Evolutionary conservation across 2,329 filamentous ascomycete species (phyloP), one percentile per base, ranked within the genome.

Genomic region (Aspergillus sp.): DNA sequence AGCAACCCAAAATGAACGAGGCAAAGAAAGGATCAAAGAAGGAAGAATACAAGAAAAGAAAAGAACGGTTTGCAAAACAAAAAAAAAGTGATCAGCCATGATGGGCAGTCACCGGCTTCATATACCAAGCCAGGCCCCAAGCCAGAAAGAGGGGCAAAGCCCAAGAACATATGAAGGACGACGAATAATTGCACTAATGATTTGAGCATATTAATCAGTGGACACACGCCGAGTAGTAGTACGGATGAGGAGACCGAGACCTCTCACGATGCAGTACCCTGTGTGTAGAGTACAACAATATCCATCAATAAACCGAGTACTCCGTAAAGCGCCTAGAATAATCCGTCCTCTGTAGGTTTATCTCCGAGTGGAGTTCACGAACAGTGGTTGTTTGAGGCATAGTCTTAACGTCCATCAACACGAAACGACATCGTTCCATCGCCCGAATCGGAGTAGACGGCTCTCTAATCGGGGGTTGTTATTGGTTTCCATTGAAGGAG

Each of bases 1-100:
- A 53, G 49, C 51, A 51, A 45, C 46, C 50, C 48, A 45, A 46
- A 53, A 32, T 46, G 48, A 49, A 47, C 48, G 48, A 48, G 27
- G 19, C 27, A 17, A 41, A 41, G 30, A 19, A 45, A 51, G 37
- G 39, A 44, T 38, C 25, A 41, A 32, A 47, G 13, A 35, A 37
- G 12, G 19, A 23, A 7, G 7, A 23, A 35, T 10, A 20, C 32
- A 15, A n/a, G 7, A 23, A 23, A 15, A 43, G 44, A 42, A 37
- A 32, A 47, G 23, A 35, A 17, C 6, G 13, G 33, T 35, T n/a
- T 35, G 33, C 15, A 35, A 19, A 19, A 19, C 2, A 19, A 19
- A n/a, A n/a, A 7, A 35, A 35, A 35, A 35, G 33, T 35, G 13
- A 17, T 30, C 25, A 30, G 25, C 25, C 25, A 17, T 35, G n/a